A percentile compares a stretch with the other conserved stretches of the same genome.
Conservation (phyloP, 257 asterid species). For the Solanum pennellii region DNA sequence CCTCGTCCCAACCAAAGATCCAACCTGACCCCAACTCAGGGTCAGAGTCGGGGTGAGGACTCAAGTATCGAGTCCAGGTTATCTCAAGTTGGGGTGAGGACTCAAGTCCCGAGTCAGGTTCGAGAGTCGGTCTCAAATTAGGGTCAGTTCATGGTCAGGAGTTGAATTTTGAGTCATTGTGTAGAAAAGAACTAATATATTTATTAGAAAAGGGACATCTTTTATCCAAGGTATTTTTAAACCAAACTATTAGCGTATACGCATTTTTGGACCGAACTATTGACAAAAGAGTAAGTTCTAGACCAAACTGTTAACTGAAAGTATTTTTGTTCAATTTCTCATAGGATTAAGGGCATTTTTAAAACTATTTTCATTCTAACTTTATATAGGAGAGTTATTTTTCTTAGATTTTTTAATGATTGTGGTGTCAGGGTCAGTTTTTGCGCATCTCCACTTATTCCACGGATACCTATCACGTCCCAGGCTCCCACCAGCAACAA, state of each 20-base stretch:
- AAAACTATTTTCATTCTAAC: not conserved
- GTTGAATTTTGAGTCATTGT: not conserved
- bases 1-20: not conserved
- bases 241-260: accelerated
- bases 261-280: not conserved
- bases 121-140: not conserved
- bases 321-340: not conserved
- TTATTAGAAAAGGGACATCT: too few species aligned
- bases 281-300: not conserved
- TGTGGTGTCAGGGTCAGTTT: not conserved
- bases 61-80: not conserved
- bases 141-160: not conserved
- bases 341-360: not conserved
- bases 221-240: too few species aligned
- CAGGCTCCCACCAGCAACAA: not conserved
- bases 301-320: not conserved
- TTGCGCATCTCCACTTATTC: not conserved
- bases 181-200: not conserved
- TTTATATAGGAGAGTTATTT: too few species aligned
- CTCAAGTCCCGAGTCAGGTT: not conserved
- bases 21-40: not conserved
- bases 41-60: not conserved
- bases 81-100: not conserved
- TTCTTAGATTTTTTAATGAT: not conserved
- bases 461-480: not conserved